These are phyloP conservation scores for Ascochyta rabiei DNA, from an alignment of 2,329 filamentous ascomycete genomes.

Conservation along the genomic window DNA sequence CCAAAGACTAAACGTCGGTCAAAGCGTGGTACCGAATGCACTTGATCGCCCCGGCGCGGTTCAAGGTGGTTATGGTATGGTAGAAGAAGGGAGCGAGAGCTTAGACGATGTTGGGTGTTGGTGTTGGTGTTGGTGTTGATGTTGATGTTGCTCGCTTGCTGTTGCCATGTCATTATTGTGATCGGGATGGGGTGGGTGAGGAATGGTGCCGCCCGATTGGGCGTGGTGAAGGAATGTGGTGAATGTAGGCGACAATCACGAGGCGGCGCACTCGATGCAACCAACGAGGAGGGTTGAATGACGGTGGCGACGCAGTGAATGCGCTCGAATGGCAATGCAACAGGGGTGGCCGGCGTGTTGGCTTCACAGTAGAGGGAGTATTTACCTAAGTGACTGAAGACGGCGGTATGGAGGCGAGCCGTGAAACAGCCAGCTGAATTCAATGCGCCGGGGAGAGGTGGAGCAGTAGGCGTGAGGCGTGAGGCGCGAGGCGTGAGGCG, in stretches of 20 bases:
- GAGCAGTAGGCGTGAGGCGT: slow-evolving; percentile 19
- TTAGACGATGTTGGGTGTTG: slow-evolving; percentile 5
- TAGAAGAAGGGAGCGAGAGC: slow-evolving; percentile 6
- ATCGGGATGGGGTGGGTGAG: slow-evolving; percentile 29
- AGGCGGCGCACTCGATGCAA: slow-evolving; percentile 34
- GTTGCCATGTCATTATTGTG: slow-evolving; percentile 38
- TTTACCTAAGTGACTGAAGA: slow-evolving; percentile 30
- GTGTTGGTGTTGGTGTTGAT: too few species aligned
- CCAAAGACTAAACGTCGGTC: slow-evolving; percentile 18
- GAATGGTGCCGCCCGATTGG: slow-evolving; percentile 34
- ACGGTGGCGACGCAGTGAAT: slow-evolving; percentile 14
- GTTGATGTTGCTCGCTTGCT: slow-evolving; percentile 26
- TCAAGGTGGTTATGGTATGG: not conserved
- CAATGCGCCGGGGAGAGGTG: slow-evolving; percentile 23
- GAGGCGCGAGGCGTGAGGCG: too few species aligned
- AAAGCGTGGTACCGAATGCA: slow-evolving; percentile 11
- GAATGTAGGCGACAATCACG: slow-evolving; percentile 32
- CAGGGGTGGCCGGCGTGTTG: slow-evolving; percentile 2
- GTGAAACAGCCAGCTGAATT: slow-evolving; percentile 33
- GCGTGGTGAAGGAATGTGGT: slow-evolving; percentile 36
- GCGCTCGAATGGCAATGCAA: not conserved
- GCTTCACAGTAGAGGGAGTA: slow-evolving; percentile 12
- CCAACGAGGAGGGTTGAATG: slow-evolving; percentile 12
- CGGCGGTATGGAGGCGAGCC: slow-evolving; percentile 21
- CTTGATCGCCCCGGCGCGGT: not conserved